A percentile compares a stretch with the other conserved stretches of the same genome.
Conservation (phyloP, 1,284 basidiomycete species). For the Malassezia slooffiae region DNA sequence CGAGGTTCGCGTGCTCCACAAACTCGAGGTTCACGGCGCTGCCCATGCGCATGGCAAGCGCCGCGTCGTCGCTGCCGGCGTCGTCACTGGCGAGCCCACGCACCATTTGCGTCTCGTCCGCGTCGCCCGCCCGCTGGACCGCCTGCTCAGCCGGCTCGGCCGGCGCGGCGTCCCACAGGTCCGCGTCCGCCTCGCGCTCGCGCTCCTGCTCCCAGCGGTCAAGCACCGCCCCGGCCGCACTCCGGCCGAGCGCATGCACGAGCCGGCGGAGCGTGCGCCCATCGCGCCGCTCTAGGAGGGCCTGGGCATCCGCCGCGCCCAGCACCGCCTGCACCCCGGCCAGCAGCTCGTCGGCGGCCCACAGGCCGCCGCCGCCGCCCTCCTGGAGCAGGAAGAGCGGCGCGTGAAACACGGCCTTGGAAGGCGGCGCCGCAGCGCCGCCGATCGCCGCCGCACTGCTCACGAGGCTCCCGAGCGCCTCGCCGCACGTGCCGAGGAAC, state of each 20-base stretch:
- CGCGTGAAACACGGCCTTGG: constrained; percentile 4
- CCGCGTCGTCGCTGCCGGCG: background rate
- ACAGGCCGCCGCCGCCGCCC: constrained; percentile 14
- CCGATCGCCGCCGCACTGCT: too few relatives aligned
- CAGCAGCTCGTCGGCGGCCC: constrained; percentile 22
- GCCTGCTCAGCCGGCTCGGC: background rate
- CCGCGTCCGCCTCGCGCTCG: constrained; percentile 19
- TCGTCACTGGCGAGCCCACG: constrained; percentile 3
- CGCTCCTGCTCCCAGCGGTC: constrained; percentile 25
- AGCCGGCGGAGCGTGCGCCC: constrained; percentile 19
- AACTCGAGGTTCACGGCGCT: constrained; percentile 6
- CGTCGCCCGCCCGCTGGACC: background rate
- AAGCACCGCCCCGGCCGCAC: constrained; percentile 16
- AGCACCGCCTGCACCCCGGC: constrained; percentile 18
- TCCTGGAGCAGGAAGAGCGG: constrained; percentile 6
- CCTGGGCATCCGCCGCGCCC: constrained; percentile 13
- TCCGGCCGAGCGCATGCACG: constrained; percentile 23
- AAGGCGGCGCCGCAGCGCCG: too few relatives aligned
- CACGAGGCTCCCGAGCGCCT: background rate
- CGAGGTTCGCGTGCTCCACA: constrained; percentile 1
- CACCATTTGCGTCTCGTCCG: background rate
- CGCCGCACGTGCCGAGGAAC: background rate
- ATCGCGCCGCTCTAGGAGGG: background rate
- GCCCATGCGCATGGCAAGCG: background rate
- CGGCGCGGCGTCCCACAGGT: background rate